These are phyloP conservation scores for Plasmodium vinckei DNA, from an alignment of 169 alveolate genomes.

Conservation along the genomic window DNA sequence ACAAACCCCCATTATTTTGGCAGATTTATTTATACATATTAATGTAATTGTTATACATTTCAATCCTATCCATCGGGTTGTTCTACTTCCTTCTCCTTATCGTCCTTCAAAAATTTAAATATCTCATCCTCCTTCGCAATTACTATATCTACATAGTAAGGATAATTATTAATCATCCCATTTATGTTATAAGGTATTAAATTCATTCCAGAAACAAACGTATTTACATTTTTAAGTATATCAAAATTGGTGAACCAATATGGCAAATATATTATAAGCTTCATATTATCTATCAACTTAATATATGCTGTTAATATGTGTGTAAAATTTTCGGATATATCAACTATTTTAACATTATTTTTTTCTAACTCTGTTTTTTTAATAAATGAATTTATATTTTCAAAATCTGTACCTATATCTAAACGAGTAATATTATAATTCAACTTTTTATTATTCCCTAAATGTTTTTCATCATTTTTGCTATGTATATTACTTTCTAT, in stretches of 20 bases:
- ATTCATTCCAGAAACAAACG: slow-evolving; percentile 39
- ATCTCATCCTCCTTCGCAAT: slow-evolving; percentile 7
- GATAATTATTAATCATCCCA: slow-evolving; percentile 40
- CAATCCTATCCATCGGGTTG: neutral
- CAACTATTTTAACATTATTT: slow-evolving; percentile 52
- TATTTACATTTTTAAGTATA: slow-evolving; percentile 37
- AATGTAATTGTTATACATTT: neutral
- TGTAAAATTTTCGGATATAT: slow-evolving; percentile 30
- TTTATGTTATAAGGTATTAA: slow-evolving; percentile 37
- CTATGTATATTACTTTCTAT: neutral
- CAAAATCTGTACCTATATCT: slow-evolving; percentile 20
- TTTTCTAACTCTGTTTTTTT: slow-evolving; percentile 21
- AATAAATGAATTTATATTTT: slow-evolving; percentile 21
- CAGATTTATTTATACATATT: too few species aligned
- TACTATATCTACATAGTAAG: slow-evolving; percentile 26
- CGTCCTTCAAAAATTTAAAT: slow-evolving; percentile 1
- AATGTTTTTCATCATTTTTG: neutral
- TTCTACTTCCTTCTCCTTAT: neutral
- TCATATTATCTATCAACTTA: slow-evolving; percentile 30
- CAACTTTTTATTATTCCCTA: neutral
- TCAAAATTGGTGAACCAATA: slow-evolving; percentile 38
- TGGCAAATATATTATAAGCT: slow-evolving; percentile 63
- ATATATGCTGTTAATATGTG: slow-evolving; percentile 55
- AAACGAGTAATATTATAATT: slow-evolving; percentile 31
- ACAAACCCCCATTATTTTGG: too few species aligned